A percentile compares a stretch with the other conserved stretches of the same genome.
phyloP scores from a whole-genome alignment of 2,329 filamentous ascomycete genomes.

The Capronia epimyces region DNA sequence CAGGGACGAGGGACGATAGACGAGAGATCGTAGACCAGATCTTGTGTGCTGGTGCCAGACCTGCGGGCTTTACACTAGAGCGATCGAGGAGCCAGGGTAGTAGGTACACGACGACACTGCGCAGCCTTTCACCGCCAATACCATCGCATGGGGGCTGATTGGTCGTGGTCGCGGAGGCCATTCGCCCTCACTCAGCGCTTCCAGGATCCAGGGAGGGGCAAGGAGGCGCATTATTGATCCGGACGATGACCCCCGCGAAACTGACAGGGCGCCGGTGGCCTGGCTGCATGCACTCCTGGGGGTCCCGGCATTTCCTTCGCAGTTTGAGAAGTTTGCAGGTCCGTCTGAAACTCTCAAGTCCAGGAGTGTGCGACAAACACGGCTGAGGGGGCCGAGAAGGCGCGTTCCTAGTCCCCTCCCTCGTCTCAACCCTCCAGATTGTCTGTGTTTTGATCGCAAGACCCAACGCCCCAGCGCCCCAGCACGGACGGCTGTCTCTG shows the following conservation, averaged over 20 bases:
- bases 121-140: conserved; percentile 1
- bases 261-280: conserved; percentile 1
- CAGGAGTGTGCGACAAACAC: neutral
- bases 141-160: neutral
- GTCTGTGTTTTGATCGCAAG: neutral
- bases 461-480: neutral
- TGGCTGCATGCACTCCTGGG: conserved; percentile 1
- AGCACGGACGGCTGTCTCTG: neutral
- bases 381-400: conserved; percentile 8
- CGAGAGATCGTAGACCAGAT: conserved; percentile 23
- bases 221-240: conserved; percentile 1
- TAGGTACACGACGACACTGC: neutral
- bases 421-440: neutral
- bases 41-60: conserved; percentile 12
- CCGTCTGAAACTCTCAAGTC: neutral
- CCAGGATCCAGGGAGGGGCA: neutral
- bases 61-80: conserved; percentile 11
- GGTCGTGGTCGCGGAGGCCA: neutral
- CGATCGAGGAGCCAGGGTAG: conserved; percentile 12
- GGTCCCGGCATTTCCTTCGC: neutral
- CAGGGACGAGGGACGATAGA: conserved; percentile 19
- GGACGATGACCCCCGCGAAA: neutral
- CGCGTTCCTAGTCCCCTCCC: conserved; percentile 11
- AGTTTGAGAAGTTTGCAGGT: neutral
- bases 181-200: conserved; percentile 7